Evolutionary conservation across 2,329 filamentous ascomycete species (phyloP), one percentile per base, ranked within the genome.

Genomic region (Hypoxylon sp.): DNA sequence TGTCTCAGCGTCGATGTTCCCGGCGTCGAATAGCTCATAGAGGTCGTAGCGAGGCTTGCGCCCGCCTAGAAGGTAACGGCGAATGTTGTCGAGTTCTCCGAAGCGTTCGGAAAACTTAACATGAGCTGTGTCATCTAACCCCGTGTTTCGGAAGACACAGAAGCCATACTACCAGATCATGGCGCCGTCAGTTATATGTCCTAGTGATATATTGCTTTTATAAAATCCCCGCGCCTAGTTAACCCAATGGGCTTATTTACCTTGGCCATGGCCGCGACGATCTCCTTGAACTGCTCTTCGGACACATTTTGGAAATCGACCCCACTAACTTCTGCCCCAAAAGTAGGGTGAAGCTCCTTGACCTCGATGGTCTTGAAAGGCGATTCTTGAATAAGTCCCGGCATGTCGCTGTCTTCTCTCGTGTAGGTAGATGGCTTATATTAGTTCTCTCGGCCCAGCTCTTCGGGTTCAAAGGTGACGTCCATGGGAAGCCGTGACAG

Each of bases 11-110:
- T 86, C 82, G 11, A 88, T 77, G 74, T 90, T 90, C 57, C 85
- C 81, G 0, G 86, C 86, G 70, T 90, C 88, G 74, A 89, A 89
- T 0, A 90, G 81, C 74, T 89, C 84, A 46, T 82, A 78, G 66
- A 84, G 81, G 1, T 77, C 72, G 68, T 86, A 83, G 20, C 86
- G 83, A 64, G 83, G 80, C 71, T 82, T 81, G 48, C 84, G 82
- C 14, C 83, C 85, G 0, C 77, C 79, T 1, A 77, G 77, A 6
- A 84, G 77, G 76, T 85, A 88, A 0, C 83, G 85, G 17, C 77
- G 82, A 33, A 87, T 81, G 72, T 88, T 84, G 76, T 89, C 87
- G 0, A 89, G 82, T 22, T 87, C 84, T 20, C 87, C 88, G 66
- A 89, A 84, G 1, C 79, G 79, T 2, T 73, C 71, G 14, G 84